A percentile compares a stretch with the other conserved stretches of the same genome.
These are phyloP conservation scores for Eucalyptus microcorys DNA, from an alignment of 345 rosid genomes.

Conservation along the genomic window DNA sequence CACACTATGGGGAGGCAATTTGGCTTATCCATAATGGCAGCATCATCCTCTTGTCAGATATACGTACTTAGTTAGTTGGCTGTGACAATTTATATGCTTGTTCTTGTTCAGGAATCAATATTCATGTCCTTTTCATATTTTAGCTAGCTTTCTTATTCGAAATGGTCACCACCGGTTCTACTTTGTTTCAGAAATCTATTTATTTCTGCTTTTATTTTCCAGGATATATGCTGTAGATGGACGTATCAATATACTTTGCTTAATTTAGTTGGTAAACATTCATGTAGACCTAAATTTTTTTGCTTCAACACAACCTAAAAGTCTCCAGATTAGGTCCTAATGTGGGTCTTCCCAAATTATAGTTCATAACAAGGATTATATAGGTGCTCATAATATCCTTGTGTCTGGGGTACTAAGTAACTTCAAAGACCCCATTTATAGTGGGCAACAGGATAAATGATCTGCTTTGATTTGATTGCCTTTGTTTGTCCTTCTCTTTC, in stretches of 20 bases:
- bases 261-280: not conserved
- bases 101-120: not conserved
- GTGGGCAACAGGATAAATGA: not conserved
- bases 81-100: not conserved
- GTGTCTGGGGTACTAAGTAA: not conserved
- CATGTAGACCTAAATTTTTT: not conserved
- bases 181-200: not conserved
- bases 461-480: not conserved
- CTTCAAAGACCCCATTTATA: not conserved
- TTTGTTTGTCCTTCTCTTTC: not conserved
- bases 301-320: not conserved
- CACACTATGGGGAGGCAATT: not conserved
- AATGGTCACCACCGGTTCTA: not conserved
- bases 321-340: not conserved
- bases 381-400: not conserved
- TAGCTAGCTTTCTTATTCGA: not conserved
- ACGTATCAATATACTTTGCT: not conserved
- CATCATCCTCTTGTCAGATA: not conserved
- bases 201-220: not conserved
- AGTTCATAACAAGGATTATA: not conserved
- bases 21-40: not conserved
- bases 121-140: not conserved
- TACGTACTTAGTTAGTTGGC: not conserved
- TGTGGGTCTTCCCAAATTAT: not conserved
- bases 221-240: not conserved